phyloP scores from a whole-genome alignment of 768 basidiomycete genomes.

The Phylloporus sp. region DNA sequence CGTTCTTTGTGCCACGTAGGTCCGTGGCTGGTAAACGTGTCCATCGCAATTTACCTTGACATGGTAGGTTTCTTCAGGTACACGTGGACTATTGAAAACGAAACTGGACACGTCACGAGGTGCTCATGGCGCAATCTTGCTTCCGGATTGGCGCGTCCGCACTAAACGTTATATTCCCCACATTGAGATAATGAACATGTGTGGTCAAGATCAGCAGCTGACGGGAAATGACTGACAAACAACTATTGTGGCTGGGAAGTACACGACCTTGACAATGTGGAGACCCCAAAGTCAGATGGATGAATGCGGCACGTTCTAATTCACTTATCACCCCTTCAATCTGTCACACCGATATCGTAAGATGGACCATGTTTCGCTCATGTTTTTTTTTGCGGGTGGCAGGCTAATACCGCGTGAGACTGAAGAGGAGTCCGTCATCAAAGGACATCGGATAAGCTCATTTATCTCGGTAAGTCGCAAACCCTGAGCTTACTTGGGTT shows the following conservation, averaged over 20 bases:
- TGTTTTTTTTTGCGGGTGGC: constrained; percentile 4
- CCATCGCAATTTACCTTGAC: background rate
- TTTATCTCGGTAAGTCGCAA: constrained; percentile 9
- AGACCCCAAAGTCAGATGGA: constrained; percentile 3
- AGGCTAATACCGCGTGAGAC: constrained; percentile 12
- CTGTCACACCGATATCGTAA: constrained; percentile 10
- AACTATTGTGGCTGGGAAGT: background rate
- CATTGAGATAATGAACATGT: constrained; percentile 22
- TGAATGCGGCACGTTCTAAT: constrained; percentile 1
- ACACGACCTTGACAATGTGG: background rate
- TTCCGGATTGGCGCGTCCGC: constrained; percentile 13
- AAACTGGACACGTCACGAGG: constrained; percentile 10
- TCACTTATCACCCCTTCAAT: constrained; percentile 7
- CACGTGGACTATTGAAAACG: background rate
- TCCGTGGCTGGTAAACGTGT: constrained; percentile 4
- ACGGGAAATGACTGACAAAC: background rate
- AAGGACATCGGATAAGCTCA: constrained; percentile 7
- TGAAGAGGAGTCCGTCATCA: background rate
- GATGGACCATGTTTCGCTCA: background rate
- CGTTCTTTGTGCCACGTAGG: background rate
- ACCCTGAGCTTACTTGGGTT: background rate
- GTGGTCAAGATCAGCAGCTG: constrained; percentile 13
- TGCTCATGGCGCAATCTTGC: constrained; percentile 13
- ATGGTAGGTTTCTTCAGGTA: constrained; percentile 5
- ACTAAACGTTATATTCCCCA: constrained; percentile 22